Evolutionary conservation across 2,329 filamentous ascomycete genomes (phyloP), one percentile per base, ranked within the genome.

Genomic region (Neopestalotiopsis sp.): DNA sequence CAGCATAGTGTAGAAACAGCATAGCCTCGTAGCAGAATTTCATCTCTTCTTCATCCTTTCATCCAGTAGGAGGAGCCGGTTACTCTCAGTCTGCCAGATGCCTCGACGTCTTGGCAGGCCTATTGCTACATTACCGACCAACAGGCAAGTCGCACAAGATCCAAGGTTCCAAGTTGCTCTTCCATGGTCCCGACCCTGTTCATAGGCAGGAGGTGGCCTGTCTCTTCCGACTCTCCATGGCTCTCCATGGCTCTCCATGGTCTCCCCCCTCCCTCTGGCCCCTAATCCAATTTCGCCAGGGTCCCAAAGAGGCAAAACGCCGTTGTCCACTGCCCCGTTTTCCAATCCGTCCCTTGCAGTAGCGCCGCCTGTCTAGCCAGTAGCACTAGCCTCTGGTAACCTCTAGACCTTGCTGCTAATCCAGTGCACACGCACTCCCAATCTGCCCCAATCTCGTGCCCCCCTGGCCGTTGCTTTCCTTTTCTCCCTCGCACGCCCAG

Each of bases 401-500:
- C 60, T 38, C 60, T 20, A 49, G 42, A 32, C 28, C 62, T n/a
- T 42, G 38, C 17, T 52, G 40, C 63, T 66, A 56, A 49, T 24
- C 63, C 30, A 66, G 63, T 56, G 45, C 63, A 66, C 61, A 64
- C 61, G 61, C 61, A 64, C 59, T 62, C 59, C 59, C 59, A 62
- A 62, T 62, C 59, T 52, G 34, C 34, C 34, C 34, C 34, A 38
- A 38, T 38, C 34, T 38, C 34, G 34, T 10, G 40, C 24, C n/a
- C 38, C 65, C 42, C 65, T 20, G 32, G 56, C 40, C 64, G 65
- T n/a, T 17, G 40, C 45, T 67, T 62, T 59, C 59, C 64, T 66
- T 66, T 66, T 66, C 64, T 66, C 64, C 64, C 64, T 66, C 64
- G 52, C 60, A 52, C 66, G 58, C 52, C 42, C 66, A 42, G 45